These are phyloP conservation scores for Allantophomopsis lycopodina DNA, from an alignment of 2,329 filamentous ascomycete genomes.

Conservation along the genomic window DNA sequence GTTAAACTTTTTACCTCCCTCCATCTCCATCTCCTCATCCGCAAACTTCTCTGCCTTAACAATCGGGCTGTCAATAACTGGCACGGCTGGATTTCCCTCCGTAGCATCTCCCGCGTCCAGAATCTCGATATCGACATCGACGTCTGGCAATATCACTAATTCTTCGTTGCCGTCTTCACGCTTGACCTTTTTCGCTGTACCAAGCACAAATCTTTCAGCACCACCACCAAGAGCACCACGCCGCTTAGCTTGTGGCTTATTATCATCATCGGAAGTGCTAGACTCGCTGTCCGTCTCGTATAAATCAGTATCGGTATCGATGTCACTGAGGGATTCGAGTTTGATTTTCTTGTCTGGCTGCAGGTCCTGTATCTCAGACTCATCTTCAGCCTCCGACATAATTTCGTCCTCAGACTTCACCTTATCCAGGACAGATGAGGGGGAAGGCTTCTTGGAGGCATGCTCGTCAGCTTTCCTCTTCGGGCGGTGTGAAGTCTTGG, in stretches of 20 bases:
- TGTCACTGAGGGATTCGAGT: background rate
- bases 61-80: no score
- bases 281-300: background rate
- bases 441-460: background rate
- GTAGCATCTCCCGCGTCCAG: no score
- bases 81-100: no score
- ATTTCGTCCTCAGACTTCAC: background rate
- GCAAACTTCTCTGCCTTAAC: no score
- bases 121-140: no score
- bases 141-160: no score
- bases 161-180: slow-evolving; percentile 24
- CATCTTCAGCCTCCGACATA: no score
- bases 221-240: background rate
- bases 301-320: background rate
- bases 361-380: no score
- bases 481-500: background rate
- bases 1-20: no score
- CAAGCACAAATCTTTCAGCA: slow-evolving; percentile 71
- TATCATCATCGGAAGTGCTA: background rate
- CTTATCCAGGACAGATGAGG: background rate
- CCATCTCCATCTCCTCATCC: no score
- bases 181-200: slow-evolving; percentile 88
- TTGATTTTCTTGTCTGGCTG: slow-evolving; percentile 1
- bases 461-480: slow-evolving; percentile 1
- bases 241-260: slow-evolving; percentile 12